A percentile compares a stretch with the other conserved stretches of the same genome.
Evolutionary conservation across 331 rosid species (phyloP).

Genomic region (Ulmus americana): DNA sequence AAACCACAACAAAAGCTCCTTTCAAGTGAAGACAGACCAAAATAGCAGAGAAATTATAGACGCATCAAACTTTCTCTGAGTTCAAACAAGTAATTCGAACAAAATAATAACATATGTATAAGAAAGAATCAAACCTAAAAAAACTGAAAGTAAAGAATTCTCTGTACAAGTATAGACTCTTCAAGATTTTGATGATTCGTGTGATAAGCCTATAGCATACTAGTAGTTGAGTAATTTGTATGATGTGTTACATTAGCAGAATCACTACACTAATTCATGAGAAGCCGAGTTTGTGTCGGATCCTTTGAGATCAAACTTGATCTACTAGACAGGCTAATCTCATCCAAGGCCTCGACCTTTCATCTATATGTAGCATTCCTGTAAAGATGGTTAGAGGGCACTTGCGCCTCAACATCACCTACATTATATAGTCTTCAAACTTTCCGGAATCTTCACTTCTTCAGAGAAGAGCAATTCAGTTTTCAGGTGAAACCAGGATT

Average conservation of each 20-base stretch:
- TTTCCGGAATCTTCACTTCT: constrained; percentile 8
- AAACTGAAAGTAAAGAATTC: constrained; percentile 18
- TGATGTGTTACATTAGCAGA: constrained; percentile 19
- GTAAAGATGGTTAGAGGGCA: background rate
- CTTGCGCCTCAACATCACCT: constrained; percentile 7
- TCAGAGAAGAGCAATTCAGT: background rate
- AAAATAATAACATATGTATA: too few species aligned
- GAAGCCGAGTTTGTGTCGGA: constrained; percentile 12
- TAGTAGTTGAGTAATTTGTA: constrained; percentile 12
- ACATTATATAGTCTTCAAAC: constrained; percentile 11
- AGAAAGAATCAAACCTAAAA: too few species aligned
- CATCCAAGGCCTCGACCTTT: constrained; percentile 10
- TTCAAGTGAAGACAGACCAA: background rate
- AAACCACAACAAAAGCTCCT: background rate
- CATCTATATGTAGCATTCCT: constrained; percentile 2
- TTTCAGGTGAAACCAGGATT: background rate
- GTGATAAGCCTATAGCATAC: constrained; percentile 11
- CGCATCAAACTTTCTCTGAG: too few species aligned
- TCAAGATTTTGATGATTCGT: constrained; percentile 17
- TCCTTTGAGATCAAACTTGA: constrained; percentile 21
- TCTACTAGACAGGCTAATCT: constrained; percentile 18
- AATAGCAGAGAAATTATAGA: too few species aligned
- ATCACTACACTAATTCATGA: constrained; percentile 4
- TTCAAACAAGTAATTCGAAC: too few species aligned
- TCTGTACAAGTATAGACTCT: constrained; percentile 47